phyloP scores from a whole-genome alignment of 306 rosid genomes.

The Cucumis cinereus region DNA sequence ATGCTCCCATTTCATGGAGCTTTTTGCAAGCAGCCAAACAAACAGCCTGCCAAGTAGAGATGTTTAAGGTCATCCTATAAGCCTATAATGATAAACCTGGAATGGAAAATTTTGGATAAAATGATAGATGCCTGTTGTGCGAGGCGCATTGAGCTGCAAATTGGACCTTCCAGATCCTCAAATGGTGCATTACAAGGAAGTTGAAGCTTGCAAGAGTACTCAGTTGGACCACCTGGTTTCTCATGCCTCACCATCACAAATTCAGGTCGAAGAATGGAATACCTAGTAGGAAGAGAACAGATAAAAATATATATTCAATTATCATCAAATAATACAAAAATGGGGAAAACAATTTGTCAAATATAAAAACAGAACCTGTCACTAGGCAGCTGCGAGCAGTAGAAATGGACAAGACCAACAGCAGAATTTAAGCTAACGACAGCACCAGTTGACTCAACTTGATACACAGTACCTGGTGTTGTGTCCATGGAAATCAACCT shows the following conservation, averaged over 20 bases:
- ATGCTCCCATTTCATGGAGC: slow-evolving; percentile 98
- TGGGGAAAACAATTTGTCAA: background rate
- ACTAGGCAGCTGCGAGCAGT: slow-evolving; percentile 98
- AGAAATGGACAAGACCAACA: slow-evolving; percentile 91
- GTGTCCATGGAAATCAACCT: slow-evolving; percentile 74
- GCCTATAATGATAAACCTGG: background rate
- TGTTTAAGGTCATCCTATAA: slow-evolving; percentile 11
- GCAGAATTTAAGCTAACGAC: slow-evolving; percentile 97
- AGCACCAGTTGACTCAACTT: slow-evolving; percentile 98
- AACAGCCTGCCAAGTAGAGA: slow-evolving; percentile 59
- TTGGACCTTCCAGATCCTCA: slow-evolving; percentile 92
- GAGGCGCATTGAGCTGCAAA: slow-evolving; percentile 90
- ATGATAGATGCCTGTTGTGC: slow-evolving; percentile 72
- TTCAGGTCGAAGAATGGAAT: slow-evolving; percentile 96
- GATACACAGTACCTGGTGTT: slow-evolving; percentile 71
- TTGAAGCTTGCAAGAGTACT: slow-evolving; percentile 98
- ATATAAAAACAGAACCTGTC: slow-evolving; percentile 53
- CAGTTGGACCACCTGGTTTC: slow-evolving; percentile 66
- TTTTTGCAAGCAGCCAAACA: slow-evolving; percentile 99
- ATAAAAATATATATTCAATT: background rate
- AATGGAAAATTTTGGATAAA: background rate
- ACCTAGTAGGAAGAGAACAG: slow-evolving; percentile 26
- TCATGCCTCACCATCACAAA: slow-evolving; percentile 93
- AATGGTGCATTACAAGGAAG: slow-evolving; percentile 98
- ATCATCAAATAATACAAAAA: background rate